Conservation (phyloP, 1,139 yeast genomes). For the Kurtzmaniella natalensis region DNA sequence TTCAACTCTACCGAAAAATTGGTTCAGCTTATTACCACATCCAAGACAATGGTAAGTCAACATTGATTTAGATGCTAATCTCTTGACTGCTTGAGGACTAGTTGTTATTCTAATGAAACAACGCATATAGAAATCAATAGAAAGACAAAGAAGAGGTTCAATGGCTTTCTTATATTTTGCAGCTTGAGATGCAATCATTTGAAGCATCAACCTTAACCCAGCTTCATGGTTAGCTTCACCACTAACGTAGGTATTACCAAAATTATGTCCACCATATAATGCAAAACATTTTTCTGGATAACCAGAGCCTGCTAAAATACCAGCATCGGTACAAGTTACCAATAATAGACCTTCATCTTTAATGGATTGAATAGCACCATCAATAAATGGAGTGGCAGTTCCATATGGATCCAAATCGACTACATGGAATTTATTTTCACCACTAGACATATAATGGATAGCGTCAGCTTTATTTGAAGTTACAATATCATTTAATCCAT, state of each 20-base stretch:
- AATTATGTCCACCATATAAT: constrained; percentile 68
- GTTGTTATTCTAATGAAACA: constrained; percentile 72
- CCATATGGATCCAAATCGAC: constrained; percentile 97
- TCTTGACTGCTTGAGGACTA: constrained; percentile 78
- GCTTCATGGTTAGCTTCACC: constrained; percentile 90
- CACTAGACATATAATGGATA: constrained; percentile 66
- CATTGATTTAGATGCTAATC: constrained; percentile 70
- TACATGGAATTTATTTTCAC: constrained; percentile 61
- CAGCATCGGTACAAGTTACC: constrained; percentile 94
- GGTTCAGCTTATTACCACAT: constrained; percentile 70
- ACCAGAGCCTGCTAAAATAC: constrained; percentile 92
- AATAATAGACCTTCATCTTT: constrained; percentile 78
- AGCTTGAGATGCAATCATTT: constrained; percentile 74
- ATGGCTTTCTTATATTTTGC: constrained; percentile 84
- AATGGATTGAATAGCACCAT: constrained; percentile 79
- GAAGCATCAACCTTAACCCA: constrained; percentile 79
- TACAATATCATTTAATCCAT: constrained; percentile 51
- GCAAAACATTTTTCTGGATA: constrained; percentile 97
- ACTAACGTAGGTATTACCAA: constrained; percentile 72
- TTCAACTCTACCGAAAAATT: constrained; percentile 65
- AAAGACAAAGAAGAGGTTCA: constrained; percentile 79
- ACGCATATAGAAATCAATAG: constrained; percentile 90
- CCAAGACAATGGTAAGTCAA: constrained; percentile 81
- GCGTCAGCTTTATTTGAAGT: constrained; percentile 82
- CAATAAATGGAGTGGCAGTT: constrained; percentile 91